A percentile compares a stretch with the other conserved stretches of the same genome.
phyloP scores from a whole-genome alignment of 345 rosid genomes.

The Pistacia atlantica region DNA sequence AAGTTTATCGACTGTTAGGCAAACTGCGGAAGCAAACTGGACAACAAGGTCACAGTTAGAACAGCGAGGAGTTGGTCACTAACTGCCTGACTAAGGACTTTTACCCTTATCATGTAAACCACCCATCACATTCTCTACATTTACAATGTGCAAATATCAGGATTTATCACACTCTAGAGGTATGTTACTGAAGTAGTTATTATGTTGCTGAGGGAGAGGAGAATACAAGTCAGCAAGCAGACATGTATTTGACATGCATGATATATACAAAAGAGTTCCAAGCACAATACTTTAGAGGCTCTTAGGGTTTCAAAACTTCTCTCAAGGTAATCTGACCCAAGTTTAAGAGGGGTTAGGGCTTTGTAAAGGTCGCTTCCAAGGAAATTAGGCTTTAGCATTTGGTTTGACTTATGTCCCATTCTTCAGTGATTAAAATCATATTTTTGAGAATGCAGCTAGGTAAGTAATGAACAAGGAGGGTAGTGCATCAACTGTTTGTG shows the following conservation, averaged over 20 bases:
- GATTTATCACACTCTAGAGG: background rate
- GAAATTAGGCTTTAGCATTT: background rate
- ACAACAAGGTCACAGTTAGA: background rate
- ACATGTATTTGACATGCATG: background rate
- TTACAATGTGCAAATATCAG: background rate
- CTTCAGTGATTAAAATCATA: background rate
- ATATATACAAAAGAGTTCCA: background rate
- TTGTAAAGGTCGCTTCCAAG: background rate
- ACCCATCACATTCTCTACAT: background rate
- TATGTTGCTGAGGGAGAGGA: background rate
- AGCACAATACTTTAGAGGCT: background rate
- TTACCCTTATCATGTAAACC: background rate
- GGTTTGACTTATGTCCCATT: background rate
- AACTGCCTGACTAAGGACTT: background rate
- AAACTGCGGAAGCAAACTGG: background rate
- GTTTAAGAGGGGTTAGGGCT: background rate
- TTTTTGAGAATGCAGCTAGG: background rate
- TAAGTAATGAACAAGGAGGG: background rate
- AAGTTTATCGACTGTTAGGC: background rate
- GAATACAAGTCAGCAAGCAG: background rate
- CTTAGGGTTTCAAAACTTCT: conserved; percentile 1
- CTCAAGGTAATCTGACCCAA: background rate
- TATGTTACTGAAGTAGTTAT: background rate
- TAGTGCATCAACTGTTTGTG: background rate
- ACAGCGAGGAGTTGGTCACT: background rate